Percentiles rank a stretch among this genome's conserved stretches.
These are phyloP conservation scores for Davidsoniella virescens DNA, from an alignment of 2,329 filamentous ascomycete genomes.

Conservation along the genomic window DNA sequence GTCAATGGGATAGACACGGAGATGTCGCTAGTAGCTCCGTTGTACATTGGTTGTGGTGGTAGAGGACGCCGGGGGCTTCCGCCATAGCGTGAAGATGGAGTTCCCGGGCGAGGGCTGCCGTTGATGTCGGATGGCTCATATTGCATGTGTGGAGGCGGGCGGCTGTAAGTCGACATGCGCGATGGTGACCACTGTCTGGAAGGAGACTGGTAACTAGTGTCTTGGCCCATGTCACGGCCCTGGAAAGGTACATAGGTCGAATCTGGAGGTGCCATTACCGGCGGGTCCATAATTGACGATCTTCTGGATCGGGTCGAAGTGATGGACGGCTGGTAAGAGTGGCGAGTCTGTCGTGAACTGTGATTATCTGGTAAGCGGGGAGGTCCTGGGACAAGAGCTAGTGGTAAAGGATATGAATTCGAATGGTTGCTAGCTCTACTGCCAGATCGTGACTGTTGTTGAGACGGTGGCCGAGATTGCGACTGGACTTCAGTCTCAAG, in stretches of 20 bases:
- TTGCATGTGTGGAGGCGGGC: conserved; percentile 53
- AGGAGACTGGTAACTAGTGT: conserved; percentile 26
- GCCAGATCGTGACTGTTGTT: conserved; percentile 1
- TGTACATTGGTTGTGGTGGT: conserved; percentile 76
- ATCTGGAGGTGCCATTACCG: conserved; percentile 45
- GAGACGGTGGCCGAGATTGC: neutral
- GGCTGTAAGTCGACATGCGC: conserved; percentile 43
- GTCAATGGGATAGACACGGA: conserved; percentile 55
- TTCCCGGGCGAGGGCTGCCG: conserved; percentile 77
- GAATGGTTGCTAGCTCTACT: conserved; percentile 2
- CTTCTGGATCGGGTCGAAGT: conserved; percentile 29
- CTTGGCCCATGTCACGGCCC: conserved; percentile 24
- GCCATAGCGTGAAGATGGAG: conserved; percentile 66
- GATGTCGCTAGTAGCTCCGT: conserved; percentile 28
- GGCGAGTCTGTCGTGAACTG: conserved; percentile 30
- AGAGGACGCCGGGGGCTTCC: conserved; percentile 75
- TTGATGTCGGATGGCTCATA: conserved; percentile 85
- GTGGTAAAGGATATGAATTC: neutral
- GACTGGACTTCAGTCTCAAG: conserved; percentile 9
- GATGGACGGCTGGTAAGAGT: conserved; percentile 37
- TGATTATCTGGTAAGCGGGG: conserved; percentile 26
- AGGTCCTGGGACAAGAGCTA: conserved; percentile 15
- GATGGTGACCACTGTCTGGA: conserved; percentile 44
- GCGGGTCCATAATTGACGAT: conserved; percentile 40
- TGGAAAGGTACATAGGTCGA: conserved; percentile 45